Evolutionary conservation across 768 basidiomycete genomes (phyloP).

Genomic region (Podaxis mareebaensis): DNA sequence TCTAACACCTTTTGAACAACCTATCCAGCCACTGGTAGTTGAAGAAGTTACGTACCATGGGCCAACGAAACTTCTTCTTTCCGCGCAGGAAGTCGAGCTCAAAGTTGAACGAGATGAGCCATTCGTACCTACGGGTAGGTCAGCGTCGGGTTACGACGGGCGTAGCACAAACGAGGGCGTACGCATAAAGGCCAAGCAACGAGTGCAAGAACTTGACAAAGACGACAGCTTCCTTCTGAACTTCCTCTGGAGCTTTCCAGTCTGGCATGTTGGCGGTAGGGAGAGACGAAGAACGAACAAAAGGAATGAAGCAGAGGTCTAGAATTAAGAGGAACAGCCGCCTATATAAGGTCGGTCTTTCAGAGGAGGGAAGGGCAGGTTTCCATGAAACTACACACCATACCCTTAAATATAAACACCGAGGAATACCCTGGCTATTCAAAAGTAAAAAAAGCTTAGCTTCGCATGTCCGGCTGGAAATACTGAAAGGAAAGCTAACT

Average conservation of each 20-base stretch:
- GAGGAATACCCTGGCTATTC: neutral
- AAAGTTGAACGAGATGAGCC: conserved; percentile 59
- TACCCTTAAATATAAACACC: conserved; percentile 4
- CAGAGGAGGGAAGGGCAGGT: neutral
- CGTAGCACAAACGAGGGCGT: conserved; percentile 21
- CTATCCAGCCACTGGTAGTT: neutral
- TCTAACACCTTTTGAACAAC: conserved; percentile 31
- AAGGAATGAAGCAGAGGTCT: conserved; percentile 1
- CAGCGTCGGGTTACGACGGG: conserved; percentile 5
- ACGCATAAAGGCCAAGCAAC: conserved; percentile 59
- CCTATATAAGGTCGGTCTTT: conserved; percentile 3
- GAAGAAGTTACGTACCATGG: conserved; percentile 46
- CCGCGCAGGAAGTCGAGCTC: conserved; percentile 63
- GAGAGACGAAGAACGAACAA: conserved; percentile 1
- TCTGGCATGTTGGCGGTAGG: conserved; percentile 40
- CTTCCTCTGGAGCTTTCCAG: conserved; percentile 52
- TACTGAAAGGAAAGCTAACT: conserved; percentile 10
- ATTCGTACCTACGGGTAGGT: conserved; percentile 54
- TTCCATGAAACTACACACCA: neutral
- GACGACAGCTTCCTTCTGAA: conserved; percentile 44
- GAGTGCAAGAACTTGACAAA: conserved; percentile 58
- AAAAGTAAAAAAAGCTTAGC: conserved; percentile 6
- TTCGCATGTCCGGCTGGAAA: neutral
- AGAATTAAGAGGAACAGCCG: conserved; percentile 13
- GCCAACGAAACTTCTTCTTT: conserved; percentile 63